These are phyloP conservation scores for Kentomonas sorsogonicus DNA, from an alignment of 208 protist genomes.

Conservation along the genomic window DNA sequence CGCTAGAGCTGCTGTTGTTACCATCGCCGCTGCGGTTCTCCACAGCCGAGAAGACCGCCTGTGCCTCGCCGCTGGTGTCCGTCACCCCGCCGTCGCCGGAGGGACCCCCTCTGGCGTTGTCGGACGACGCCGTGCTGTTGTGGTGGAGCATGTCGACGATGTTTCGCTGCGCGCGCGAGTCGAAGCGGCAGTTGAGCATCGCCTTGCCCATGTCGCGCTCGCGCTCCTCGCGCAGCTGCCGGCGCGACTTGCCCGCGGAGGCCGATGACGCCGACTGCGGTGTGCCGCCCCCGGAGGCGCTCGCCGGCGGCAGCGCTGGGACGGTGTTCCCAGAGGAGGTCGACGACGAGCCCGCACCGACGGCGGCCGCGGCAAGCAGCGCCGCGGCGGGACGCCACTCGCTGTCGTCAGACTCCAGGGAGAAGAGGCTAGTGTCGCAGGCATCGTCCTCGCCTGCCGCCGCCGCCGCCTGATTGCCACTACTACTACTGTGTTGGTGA, in stretches of 20 bases:
- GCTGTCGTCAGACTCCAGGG: slow-evolving; percentile 15
- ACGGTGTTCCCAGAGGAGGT: neutral
- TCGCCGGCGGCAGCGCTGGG: neutral
- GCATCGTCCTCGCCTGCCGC: neutral
- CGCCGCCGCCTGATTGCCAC: neutral
- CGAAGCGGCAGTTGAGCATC: slow-evolving; percentile 4
- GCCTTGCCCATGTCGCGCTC: neutral
- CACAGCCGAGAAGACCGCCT: neutral
- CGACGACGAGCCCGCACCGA: too few species aligned
- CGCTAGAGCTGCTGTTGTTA: too few species aligned
- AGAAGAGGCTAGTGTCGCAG: too few species aligned
- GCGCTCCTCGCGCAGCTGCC: too few species aligned
- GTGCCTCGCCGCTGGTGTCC: neutral
- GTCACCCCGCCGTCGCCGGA: too few species aligned
- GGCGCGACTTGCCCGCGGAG: neutral
- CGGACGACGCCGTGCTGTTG: too few species aligned
- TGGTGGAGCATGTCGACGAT: too few species aligned
- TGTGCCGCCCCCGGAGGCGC: too few species aligned
- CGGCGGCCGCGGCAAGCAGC: too few species aligned
- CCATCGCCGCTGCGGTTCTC: neutral
- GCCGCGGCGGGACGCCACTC: neutral
- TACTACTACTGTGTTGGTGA: too few species aligned
- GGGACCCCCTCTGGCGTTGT: too few species aligned
- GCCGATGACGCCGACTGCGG: too few species aligned
- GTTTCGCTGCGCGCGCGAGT: slow-evolving; percentile 1